A percentile compares a stretch with the other conserved stretches of the same genome.
phyloP scores from a whole-genome alignment of 805 yeast species.

The Lipomyces kockii region DNA sequence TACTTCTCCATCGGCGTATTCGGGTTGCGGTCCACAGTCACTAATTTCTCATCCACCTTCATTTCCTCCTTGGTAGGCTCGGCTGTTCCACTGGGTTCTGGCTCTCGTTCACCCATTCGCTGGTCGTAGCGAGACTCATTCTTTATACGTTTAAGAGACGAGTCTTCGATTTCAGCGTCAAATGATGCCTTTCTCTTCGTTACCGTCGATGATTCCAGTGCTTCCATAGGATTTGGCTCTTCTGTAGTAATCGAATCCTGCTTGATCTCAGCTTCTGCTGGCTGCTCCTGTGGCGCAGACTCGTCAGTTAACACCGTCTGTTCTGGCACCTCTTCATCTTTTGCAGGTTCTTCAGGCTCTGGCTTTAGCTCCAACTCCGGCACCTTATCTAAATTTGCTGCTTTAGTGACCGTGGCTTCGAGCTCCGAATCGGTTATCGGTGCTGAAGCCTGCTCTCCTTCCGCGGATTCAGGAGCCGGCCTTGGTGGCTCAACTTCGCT shows the following conservation, averaged over 20 bases:
- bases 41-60: neutral
- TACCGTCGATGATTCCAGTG: neutral
- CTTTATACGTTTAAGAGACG: neutral
- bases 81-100: neutral
- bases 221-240: neutral
- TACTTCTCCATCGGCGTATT: slow-evolving; percentile 11
- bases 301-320: neutral
- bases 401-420: neutral
- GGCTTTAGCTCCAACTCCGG: neutral
- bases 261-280: neutral
- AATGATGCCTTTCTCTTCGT: neutral
- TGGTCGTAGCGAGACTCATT: slow-evolving; percentile 4
- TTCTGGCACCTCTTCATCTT: neutral
- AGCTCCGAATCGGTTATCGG: neutral
- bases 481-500: neutral
- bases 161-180: neutral
- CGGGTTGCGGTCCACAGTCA: slow-evolving; percentile 12
- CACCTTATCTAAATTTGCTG: neutral
- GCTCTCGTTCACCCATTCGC: slow-evolving; percentile 2
- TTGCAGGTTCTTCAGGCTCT: neutral
- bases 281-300: neutral
- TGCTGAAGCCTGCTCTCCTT: neutral
- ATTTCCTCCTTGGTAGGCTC: neutral
- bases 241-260: neutral
- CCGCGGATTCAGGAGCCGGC: neutral